Base-by-base conservation (phyloP, 2,329 filamentous ascomycete genomes). In the Monosporascus sp. region DNA sequence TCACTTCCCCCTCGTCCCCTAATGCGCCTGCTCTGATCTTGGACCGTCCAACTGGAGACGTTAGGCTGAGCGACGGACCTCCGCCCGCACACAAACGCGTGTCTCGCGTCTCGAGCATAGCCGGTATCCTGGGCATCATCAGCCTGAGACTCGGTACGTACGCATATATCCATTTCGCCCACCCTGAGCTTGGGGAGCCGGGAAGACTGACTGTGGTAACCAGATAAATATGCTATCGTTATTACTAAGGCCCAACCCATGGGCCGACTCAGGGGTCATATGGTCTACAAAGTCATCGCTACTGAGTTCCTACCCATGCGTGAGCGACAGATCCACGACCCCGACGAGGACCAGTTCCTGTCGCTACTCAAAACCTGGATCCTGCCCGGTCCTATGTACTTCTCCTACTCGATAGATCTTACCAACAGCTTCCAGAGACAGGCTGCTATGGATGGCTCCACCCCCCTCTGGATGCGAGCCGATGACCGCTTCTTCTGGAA, bases 401-500 rank as follows among this genome's bases (percentile, higher is more conserved):
- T 97, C 67, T 97, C 94, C 53, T 99, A 99, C 76, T 93, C 92
- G 8, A 84, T 96, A 69, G 94, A 99, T 72, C 81, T 99, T 59
- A 99, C 94, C 62, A 99, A 96, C 77, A 92, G 84, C 68, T 96
- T 97, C 75, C 94, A 99, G 74, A 85, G 94, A 58, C 94, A 97
- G 69, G 85, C 92, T 3, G 84, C 92, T 60, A 77, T 84, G 59
- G 84, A 96, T 68, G 74, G 76, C 52, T 81, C 81, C 17, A 76
- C 80, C 52, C 92, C 94, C 14, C 73, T 97, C 53, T 99, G 94
- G 94, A 87, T 88, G 77, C 81, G 91, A 61, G 87, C 93, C 58
- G 94, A 99, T 70, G 92, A 97, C 68, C 90, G 94, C 59, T 99
- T 99, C 78, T 99, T 97, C 78, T 99, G 93, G 90, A 99, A 99